Evolutionary conservation across 225 moss, liverwort and hornwort genomes (phyloP).

Genomic region (Pleurozium schreberi): DNA sequence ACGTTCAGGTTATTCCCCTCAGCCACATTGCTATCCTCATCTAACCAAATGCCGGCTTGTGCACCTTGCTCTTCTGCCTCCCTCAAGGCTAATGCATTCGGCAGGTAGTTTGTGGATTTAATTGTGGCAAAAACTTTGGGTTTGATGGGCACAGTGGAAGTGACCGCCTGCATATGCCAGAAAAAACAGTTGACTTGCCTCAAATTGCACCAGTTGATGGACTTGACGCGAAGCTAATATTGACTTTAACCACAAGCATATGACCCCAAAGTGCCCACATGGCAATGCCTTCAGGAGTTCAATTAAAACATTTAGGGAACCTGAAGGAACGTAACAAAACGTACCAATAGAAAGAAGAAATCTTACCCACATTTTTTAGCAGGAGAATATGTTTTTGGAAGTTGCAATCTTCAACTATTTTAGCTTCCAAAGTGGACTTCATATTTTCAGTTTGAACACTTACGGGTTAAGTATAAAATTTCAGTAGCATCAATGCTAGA

Average conservation of each 20-base stretch:
- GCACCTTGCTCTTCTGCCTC: constrained; percentile 72
- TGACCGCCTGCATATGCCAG: constrained; percentile 30
- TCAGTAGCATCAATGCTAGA: too few relatives aligned
- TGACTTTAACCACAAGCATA: neutral
- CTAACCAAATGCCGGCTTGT: constrained; percentile 73
- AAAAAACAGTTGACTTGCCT: neutral
- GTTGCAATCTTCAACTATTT: neutral
- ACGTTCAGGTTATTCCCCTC: constrained; percentile 77
- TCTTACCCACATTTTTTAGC: neutral
- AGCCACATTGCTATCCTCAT: constrained; percentile 56
- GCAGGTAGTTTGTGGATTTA: constrained; percentile 84
- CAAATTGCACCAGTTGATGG: neutral
- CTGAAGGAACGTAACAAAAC: neutral
- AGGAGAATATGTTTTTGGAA: neutral
- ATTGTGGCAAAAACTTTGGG: constrained; percentile 56
- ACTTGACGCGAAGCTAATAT: neutral
- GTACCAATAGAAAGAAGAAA: neutral
- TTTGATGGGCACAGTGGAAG: constrained; percentile 73
- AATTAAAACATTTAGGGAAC: neutral
- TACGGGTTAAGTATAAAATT: neutral
- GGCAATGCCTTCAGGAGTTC: neutral
- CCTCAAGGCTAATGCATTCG: constrained; percentile 56
- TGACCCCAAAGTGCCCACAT: neutral
- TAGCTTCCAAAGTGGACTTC: neutral
- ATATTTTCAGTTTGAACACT: neutral